Evolutionary conservation across 2,329 filamentous ascomycete species (phyloP).

Genomic region (Stemphylium lycopersici): DNA sequence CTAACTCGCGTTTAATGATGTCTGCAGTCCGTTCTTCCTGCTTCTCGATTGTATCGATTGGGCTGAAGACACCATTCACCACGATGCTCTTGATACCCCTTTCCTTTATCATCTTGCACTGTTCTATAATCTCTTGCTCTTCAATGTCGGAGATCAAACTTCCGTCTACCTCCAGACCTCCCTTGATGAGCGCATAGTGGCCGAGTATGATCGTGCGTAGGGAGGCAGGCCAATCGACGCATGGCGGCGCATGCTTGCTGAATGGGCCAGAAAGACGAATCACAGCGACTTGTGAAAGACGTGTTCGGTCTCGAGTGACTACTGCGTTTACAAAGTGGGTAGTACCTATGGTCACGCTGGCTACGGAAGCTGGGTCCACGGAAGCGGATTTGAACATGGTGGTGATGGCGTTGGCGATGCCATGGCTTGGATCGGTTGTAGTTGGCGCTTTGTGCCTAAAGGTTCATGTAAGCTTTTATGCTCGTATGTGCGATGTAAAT

Average conservation of each 20-base stretch:
- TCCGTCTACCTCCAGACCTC: conserved; percentile 59
- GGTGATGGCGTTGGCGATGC: conserved; percentile 44
- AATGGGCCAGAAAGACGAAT: conserved; percentile 58
- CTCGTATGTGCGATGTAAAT: neutral
- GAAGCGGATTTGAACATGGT: conserved; percentile 44
- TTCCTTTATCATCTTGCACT: conserved; percentile 53
- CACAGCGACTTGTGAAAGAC: conserved; percentile 60
- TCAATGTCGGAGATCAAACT: conserved; percentile 52
- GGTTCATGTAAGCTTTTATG: neutral
- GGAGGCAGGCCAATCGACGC: conserved; percentile 56
- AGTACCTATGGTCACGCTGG: conserved; percentile 58
- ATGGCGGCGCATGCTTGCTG: conserved; percentile 57
- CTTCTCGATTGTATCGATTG: conserved; percentile 60
- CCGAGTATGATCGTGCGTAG: conserved; percentile 56
- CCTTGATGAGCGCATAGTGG: conserved; percentile 54
- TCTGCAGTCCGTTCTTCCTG: conserved; percentile 60
- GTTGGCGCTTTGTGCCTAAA: conserved; percentile 49
- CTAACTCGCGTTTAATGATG: conserved; percentile 56
- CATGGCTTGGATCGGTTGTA: conserved; percentile 46
- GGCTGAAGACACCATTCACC: conserved; percentile 64
- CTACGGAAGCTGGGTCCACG: conserved; percentile 42
- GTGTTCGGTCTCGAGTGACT: conserved; percentile 56
- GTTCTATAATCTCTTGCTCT: conserved; percentile 53
- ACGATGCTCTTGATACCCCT: conserved; percentile 57
- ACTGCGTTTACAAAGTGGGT: conserved; percentile 62